Conservation (phyloP, 192 early-diverging fungal species). For the Linnemannia zychae region DNA sequence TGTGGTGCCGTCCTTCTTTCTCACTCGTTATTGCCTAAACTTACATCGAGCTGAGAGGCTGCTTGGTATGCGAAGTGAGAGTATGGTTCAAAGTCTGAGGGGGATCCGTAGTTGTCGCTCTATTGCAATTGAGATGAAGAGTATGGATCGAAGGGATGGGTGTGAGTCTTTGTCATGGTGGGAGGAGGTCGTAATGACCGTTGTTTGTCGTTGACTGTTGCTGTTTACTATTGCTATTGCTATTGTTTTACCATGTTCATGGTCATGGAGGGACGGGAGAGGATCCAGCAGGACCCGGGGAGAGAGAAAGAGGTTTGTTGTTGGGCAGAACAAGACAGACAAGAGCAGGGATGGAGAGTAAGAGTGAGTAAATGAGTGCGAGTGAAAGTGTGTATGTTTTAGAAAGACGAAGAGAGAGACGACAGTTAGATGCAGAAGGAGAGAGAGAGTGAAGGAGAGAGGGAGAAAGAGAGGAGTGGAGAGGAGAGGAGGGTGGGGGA, state of each 20-base stretch:
- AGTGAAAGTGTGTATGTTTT: background rate
- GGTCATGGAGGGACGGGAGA: constrained; percentile 7
- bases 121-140: background rate
- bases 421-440: background rate
- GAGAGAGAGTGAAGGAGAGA: background rate
- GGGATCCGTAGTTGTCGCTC: constrained; percentile 47
- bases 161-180: background rate
- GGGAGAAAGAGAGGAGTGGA: background rate
- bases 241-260: constrained; percentile 10
- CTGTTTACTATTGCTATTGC: background rate
- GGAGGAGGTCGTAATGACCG: background rate
- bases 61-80: constrained; percentile 46
- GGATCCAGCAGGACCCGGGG: constrained; percentile 9
- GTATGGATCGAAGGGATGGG: background rate
- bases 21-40: background rate
- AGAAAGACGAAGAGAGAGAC: background rate
- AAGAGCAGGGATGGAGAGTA: background rate
- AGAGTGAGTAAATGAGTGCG: background rate
- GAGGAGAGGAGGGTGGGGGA: background rate
- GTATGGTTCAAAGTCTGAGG: constrained; percentile 36
- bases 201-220: background rate
- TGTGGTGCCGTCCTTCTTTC: background rate
- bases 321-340: background rate
- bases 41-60: constrained; percentile 45
- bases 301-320: background rate